Evolutionary conservation across 768 basidiomycete genomes (phyloP).

Genomic region (Mrakia blollopis): DNA sequence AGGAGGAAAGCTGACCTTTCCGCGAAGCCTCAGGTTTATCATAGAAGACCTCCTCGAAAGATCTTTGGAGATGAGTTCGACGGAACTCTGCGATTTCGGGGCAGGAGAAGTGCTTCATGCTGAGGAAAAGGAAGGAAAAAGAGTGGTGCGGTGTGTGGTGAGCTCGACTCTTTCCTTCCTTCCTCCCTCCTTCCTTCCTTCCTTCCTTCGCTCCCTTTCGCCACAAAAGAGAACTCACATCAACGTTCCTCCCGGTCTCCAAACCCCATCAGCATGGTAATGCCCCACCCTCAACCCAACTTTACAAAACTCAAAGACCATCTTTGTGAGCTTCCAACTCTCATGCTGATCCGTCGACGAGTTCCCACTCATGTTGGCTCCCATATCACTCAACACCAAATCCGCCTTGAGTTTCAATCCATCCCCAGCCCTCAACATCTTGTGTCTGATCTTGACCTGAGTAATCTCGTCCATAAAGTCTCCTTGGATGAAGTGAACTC

Average conservation of each 20-base stretch:
- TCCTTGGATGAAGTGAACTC: slow-evolving; percentile 66
- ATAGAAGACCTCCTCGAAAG: slow-evolving; percentile 63
- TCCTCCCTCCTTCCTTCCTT: background rate
- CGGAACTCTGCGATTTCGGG: slow-evolving; percentile 67
- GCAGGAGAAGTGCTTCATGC: slow-evolving; percentile 80
- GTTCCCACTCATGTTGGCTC: slow-evolving; percentile 69
- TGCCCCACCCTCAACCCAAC: slow-evolving; percentile 10
- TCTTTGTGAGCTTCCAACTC: slow-evolving; percentile 66
- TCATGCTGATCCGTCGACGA: slow-evolving; percentile 59
- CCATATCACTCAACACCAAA: slow-evolving; percentile 41
- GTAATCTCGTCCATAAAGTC: slow-evolving; percentile 60
- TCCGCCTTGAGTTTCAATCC: slow-evolving; percentile 19
- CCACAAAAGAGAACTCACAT: slow-evolving; percentile 36
- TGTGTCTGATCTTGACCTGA: slow-evolving; percentile 5
- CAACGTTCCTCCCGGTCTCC: slow-evolving; percentile 40
- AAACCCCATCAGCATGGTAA: slow-evolving; percentile 22
- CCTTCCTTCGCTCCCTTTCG: background rate
- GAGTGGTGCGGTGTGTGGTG: background rate
- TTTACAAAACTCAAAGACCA: slow-evolving; percentile 56
- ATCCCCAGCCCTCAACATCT: slow-evolving; percentile 28
- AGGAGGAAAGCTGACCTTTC: background rate
- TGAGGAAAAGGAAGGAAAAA: slow-evolving; percentile 40
- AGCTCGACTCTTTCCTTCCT: background rate
- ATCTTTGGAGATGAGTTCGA: slow-evolving; percentile 53
- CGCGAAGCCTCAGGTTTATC: slow-evolving; percentile 62